These are phyloP conservation scores for Myxozyma monticola DNA, from an alignment of 805 yeast genomes.

Conservation along the genomic window DNA sequence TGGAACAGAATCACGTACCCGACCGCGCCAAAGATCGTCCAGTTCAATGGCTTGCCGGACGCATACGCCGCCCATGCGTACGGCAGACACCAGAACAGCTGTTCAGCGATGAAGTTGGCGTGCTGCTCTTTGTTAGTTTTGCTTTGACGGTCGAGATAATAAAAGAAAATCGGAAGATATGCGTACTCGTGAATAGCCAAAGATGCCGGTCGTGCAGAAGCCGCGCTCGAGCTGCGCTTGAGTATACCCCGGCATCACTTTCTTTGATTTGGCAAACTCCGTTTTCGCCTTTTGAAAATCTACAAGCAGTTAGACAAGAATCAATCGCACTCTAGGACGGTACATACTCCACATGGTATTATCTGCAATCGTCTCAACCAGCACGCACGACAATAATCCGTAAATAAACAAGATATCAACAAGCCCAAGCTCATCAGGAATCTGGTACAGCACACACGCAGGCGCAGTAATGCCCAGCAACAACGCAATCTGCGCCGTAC, in stretches of 20 bases:
- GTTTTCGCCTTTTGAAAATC: constrained; percentile 21
- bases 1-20: constrained; percentile 23
- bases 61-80: constrained; percentile 16
- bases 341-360: constrained; percentile 25
- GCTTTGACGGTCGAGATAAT: no score
- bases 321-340: background rate
- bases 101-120: constrained; percentile 27
- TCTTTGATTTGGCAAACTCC: constrained; percentile 4
- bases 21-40: constrained; percentile 25
- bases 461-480: constrained; percentile 25
- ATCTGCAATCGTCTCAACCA: constrained; percentile 20
- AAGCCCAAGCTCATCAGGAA: background rate
- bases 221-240: constrained; percentile 19
- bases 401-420: constrained; percentile 10
- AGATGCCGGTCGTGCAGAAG: constrained; percentile 26
- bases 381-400: constrained; percentile 9
- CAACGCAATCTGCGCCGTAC: constrained; percentile 15
- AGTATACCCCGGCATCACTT: constrained; percentile 14
- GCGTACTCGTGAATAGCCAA: constrained; percentile 24
- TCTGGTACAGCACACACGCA: constrained; percentile 8
- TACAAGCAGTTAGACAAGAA: background rate
- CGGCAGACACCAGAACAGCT: constrained; percentile 19
- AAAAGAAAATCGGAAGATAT: background rate
- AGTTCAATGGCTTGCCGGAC: constrained; percentile 13
- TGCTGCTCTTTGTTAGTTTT: constrained; percentile 4